phyloP scores from a whole-genome alignment of 2,329 filamentous ascomycete genomes.

The Rhytidhysteron rufulum region DNA sequence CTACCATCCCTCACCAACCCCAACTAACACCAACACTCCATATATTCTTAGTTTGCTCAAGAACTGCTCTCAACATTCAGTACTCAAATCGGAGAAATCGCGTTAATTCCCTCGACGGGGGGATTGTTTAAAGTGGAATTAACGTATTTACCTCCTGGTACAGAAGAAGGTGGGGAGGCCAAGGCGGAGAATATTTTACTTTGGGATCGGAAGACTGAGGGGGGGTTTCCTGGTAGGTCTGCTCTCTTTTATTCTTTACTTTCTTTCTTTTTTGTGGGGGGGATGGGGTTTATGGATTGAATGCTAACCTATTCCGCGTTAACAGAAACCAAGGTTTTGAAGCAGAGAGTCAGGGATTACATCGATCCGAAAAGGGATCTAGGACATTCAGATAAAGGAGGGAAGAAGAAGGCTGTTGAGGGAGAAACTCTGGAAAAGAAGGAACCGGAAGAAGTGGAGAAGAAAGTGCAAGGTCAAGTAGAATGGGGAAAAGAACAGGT shows the following conservation, averaged over 20 bases:
- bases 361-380: slow-evolving; percentile 74
- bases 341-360: slow-evolving; percentile 76
- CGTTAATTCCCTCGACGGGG: slow-evolving; percentile 79
- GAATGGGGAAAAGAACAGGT: slow-evolving; percentile 1
- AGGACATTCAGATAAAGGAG: slow-evolving; percentile 60
- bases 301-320: slow-evolving; percentile 3
- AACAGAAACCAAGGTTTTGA: slow-evolving; percentile 80
- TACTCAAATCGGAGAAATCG: slow-evolving; percentile 77
- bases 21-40: slow-evolving; percentile 1
- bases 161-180: slow-evolving; percentile 5
- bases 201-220: slow-evolving; percentile 85
- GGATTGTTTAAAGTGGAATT: slow-evolving; percentile 78
- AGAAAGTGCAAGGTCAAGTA: neutral
- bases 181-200: slow-evolving; percentile 54
- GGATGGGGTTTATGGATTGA: too few species aligned
- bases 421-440: slow-evolving; percentile 3
- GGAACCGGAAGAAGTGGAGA: slow-evolving; percentile 5
- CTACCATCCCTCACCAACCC: too few species aligned
- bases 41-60: slow-evolving; percentile 70
- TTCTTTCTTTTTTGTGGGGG: too few species aligned
- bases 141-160: slow-evolving; percentile 2
- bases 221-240: slow-evolving; percentile 72
- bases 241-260: neutral
- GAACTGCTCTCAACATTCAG: slow-evolving; percentile 93
- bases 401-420: slow-evolving; percentile 34